phyloP scores from a whole-genome alignment of 352 stramenopile genomes.

The Globisporangium cystogenes region DNA sequence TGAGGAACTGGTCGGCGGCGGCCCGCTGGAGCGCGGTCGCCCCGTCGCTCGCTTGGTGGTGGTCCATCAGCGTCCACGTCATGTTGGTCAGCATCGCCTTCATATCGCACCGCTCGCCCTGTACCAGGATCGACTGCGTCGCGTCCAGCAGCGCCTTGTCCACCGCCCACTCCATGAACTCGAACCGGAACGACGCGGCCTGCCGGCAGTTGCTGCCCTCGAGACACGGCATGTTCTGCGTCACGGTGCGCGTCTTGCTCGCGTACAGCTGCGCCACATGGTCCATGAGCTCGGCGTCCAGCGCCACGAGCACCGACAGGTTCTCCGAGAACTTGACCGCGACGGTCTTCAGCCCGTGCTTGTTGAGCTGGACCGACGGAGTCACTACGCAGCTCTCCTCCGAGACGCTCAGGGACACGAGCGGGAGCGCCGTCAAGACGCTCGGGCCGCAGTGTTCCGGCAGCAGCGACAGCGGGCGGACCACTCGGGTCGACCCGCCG shows the following conservation, averaged over 20 bases:
- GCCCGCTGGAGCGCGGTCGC: slow-evolving; percentile 7
- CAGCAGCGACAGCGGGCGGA: slow-evolving; percentile 42
- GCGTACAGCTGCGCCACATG: slow-evolving; percentile 71
- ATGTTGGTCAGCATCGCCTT: slow-evolving; percentile 57
- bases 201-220: slow-evolving; percentile 69
- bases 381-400: slow-evolving; percentile 48
- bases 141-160: slow-evolving; percentile 62
- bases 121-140: slow-evolving; percentile 54
- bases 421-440: slow-evolving; percentile 51
- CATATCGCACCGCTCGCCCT: slow-evolving; percentile 71
- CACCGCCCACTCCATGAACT: slow-evolving; percentile 82
- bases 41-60: slow-evolving; percentile 14
- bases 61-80: slow-evolving; percentile 35
- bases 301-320: slow-evolving; percentile 63
- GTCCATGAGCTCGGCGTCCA: slow-evolving; percentile 74
- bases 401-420: slow-evolving; percentile 35
- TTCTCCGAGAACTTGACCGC: slow-evolving; percentile 83
- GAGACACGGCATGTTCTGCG: slow-evolving; percentile 56
- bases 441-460: slow-evolving; percentile 34
- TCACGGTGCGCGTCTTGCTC: slow-evolving; percentile 67
- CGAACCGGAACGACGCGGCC: slow-evolving; percentile 66
- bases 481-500: slow-evolving; percentile 22
- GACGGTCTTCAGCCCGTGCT: slow-evolving; percentile 50
- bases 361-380: slow-evolving; percentile 57
- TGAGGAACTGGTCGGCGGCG: slow-evolving; percentile 52